Base-by-base conservation (phyloP, 306 rosid genomes). In the Ziziphus jujuba region DNA sequence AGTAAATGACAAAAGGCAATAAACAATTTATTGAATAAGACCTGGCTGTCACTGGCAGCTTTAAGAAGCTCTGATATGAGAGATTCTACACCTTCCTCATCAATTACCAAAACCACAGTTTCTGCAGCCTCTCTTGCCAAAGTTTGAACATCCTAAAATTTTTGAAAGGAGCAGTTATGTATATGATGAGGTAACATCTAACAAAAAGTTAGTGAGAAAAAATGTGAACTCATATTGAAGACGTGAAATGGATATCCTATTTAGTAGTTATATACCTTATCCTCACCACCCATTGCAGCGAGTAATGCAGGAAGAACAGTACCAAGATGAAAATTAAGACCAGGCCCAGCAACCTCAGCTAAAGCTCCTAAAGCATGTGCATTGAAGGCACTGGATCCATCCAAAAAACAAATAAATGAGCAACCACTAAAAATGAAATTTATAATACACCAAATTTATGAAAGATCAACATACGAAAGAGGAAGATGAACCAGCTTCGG, bases 301-400 rank as follows among this genome's bases (percentile, higher is more conserved):
- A 90, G 91, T 71, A 93, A 78, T 72, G 99, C 92, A 73, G 97
- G 97, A 81, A 93, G 95, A 73, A 90, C 83, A 43, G 87, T 90
- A 49, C 90, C 80, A 68, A 93, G 97, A 80, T 93, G 99, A 65
- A 67, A 45, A 71, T 90, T 73, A 60, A 88, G 97, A 67, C 99
- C 88, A 66, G 97, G 84, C 59, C 97, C 99, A 55, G 99, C 99
- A 65, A 93, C 99, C 74, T 90, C 96, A 19, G 99, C 99, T 67
- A 93, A 83, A 68, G 97, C 99, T 48, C 97, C 96, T n/a, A 93
- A 80, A 59, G 99, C 99, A 82, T 93, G 99, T 53, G 97, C 96
- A 79, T 90, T 76, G 77, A 93, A 82, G 71, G 99, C 99, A 70
- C 99, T 93, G 77, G 17, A 84, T 53, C 76, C 48, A 23, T 52